These are phyloP conservation scores for Leptodermis oblonga DNA, from an alignment of 257 asterid genomes.

Conservation along the genomic window DNA sequence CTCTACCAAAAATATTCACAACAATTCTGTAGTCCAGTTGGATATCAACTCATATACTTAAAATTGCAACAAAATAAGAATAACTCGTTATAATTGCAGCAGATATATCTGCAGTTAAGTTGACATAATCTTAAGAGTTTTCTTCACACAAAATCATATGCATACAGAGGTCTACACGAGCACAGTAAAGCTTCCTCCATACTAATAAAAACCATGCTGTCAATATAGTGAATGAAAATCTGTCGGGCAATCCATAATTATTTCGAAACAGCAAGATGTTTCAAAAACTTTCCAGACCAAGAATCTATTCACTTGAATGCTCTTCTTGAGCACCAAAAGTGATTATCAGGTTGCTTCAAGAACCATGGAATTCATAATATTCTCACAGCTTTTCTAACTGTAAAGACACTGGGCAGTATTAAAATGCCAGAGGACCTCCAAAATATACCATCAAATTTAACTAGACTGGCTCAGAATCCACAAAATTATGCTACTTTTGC, in stretches of 20 bases:
- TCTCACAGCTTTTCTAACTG: neutral
- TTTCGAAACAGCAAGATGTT: too few relatives aligned
- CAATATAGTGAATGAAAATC: neutral
- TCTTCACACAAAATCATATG: neutral
- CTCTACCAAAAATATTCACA: neutral
- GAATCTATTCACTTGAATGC: neutral
- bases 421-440: neutral
- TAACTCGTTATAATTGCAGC: neutral
- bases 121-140: neutral
- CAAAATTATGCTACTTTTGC: neutral
- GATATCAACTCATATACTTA: neutral
- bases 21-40: neutral
- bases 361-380: conserved; percentile 1
- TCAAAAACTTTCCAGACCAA: neutral
- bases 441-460: neutral
- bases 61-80: neutral
- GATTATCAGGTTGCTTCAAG: neutral
- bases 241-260: neutral
- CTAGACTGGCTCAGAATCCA: neutral
- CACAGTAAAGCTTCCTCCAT: neutral
- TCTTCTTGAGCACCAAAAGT: neutral
- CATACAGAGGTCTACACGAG: neutral
- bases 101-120: neutral
- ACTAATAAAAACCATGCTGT: neutral
- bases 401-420: neutral